These are phyloP conservation scores for Oehlia diaphana DNA, from an alignment of 192 early-diverging fungal species.

Conservation along the genomic window DNA sequence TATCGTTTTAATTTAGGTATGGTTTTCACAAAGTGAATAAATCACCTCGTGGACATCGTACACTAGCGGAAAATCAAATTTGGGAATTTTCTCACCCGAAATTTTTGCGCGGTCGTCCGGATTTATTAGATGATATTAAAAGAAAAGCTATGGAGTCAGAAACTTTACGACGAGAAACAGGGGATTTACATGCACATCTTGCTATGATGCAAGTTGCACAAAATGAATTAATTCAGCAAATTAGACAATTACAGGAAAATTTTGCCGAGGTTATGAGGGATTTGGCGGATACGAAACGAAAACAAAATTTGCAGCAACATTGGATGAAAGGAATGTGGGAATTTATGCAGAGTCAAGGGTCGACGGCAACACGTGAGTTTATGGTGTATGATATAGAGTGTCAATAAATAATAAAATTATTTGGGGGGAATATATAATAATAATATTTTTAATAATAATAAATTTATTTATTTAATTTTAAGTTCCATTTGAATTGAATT, in stretches of 20 bases:
- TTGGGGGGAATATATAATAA: neutral
- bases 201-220: constrained; percentile 77
- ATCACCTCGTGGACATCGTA: constrained; percentile 79
- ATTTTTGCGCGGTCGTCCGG: constrained; percentile 73
- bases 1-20: constrained; percentile 45
- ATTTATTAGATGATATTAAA: constrained; percentile 88
- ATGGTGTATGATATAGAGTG: too few relatives aligned
- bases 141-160: constrained; percentile 90
- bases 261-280: constrained; percentile 72
- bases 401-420: neutral
- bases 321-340: constrained; percentile 67
- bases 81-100: constrained; percentile 90
- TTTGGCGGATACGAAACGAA: constrained; percentile 69
- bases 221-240: constrained; percentile 70
- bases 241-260: constrained; percentile 73
- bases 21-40: constrained; percentile 94
- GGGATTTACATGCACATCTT: constrained; percentile 74
- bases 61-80: constrained; percentile 86
- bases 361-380: constrained; percentile 34
- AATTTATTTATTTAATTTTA: constrained; percentile 16
- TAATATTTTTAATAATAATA: neutral
- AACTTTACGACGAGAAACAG: constrained; percentile 66
- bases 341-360: constrained; percentile 45
- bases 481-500: constrained; percentile 45
- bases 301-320: constrained; percentile 67